Evolutionary conservation across 176 grass and related monocot species (phyloP).

Genomic region (Lolium perenne): DNA sequence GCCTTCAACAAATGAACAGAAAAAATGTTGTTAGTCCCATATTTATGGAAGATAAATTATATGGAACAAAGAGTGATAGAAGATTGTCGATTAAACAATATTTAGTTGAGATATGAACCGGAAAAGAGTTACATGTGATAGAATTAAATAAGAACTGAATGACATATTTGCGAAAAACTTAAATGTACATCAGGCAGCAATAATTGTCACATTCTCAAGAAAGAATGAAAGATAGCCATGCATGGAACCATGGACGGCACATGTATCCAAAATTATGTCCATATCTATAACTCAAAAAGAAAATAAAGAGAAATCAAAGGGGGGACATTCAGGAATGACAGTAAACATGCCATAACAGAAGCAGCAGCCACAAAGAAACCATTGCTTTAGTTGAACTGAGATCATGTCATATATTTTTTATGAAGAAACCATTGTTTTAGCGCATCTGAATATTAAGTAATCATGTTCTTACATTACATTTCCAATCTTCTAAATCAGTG

Average conservation of each 20-base stretch:
- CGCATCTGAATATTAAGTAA: too few species aligned
- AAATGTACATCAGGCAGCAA: too few species aligned
- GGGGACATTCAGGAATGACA: not conserved
- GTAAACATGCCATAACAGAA: too few species aligned
- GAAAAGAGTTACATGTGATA: not conserved
- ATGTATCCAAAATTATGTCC: not conserved
- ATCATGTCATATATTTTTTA: too few species aligned
- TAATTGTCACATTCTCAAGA: not conserved
- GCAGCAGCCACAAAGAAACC: too few species aligned
- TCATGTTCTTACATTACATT: too few species aligned
- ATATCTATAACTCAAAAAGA: not conserved
- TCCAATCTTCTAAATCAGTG: too few species aligned
- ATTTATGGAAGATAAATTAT: too few species aligned
- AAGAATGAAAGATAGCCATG: not conserved
- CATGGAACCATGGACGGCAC: not conserved
- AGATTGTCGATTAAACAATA: not conserved
- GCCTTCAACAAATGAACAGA: not conserved
- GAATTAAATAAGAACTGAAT: not conserved
- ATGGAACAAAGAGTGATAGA: not conserved
- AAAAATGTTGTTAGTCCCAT: not conserved
- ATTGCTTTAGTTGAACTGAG: too few species aligned
- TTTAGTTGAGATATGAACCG: not conserved
- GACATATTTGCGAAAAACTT: not conserved
- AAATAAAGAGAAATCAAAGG: not conserved
- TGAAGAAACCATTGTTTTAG: too few species aligned